A percentile compares a stretch with the other conserved stretches of the same genome.
Evolutionary conservation across 2,329 filamentous ascomycete species (phyloP).

Genomic region (Talaromyces sp.): DNA sequence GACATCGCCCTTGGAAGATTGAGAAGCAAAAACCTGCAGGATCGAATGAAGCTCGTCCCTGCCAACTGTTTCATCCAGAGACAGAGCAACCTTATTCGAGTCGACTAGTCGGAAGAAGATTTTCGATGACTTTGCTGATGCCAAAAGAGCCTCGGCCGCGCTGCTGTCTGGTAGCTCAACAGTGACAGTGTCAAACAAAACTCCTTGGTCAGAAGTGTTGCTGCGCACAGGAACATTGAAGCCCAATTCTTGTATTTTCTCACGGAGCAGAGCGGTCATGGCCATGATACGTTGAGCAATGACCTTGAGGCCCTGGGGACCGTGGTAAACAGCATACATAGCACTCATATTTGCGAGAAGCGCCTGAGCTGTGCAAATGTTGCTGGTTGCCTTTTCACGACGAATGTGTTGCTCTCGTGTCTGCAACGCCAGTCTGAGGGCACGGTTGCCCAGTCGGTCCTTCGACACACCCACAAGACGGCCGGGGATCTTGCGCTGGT

Average conservation of each 20-base stretch:
- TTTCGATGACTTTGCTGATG: slow-evolving; percentile 47
- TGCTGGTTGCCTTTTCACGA: slow-evolving; percentile 94
- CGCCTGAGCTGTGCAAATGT: slow-evolving; percentile 94
- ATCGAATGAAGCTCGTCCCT: slow-evolving; percentile 55
- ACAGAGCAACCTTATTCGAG: slow-evolving; percentile 63
- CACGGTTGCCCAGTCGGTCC: slow-evolving; percentile 76
- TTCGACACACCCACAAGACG: slow-evolving; percentile 88
- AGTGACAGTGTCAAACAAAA: slow-evolving; percentile 76
- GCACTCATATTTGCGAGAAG: slow-evolving; percentile 93
- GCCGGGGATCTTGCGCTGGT: slow-evolving; percentile 92
- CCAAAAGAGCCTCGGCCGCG: slow-evolving; percentile 49
- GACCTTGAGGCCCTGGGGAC: slow-evolving; percentile 72
- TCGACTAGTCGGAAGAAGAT: slow-evolving; percentile 63
- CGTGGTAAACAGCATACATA: slow-evolving; percentile 92
- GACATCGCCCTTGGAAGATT: slow-evolving; percentile 29
- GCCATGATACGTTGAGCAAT: slow-evolving; percentile 77
- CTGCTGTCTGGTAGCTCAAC: slow-evolving; percentile 54
- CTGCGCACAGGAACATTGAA: slow-evolving; percentile 59
- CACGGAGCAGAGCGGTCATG: slow-evolving; percentile 65
- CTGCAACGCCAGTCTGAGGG: slow-evolving; percentile 79
- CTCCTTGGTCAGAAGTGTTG: slow-evolving; percentile 52
- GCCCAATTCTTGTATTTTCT: slow-evolving; percentile 59
- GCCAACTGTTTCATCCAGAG: slow-evolving; percentile 70
- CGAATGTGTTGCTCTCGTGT: slow-evolving; percentile 95
- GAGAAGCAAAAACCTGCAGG: slow-evolving; percentile 51